Evolutionary conservation across 768 basidiomycete species (phyloP).

Genomic region (Lentinula lateritia): DNA sequence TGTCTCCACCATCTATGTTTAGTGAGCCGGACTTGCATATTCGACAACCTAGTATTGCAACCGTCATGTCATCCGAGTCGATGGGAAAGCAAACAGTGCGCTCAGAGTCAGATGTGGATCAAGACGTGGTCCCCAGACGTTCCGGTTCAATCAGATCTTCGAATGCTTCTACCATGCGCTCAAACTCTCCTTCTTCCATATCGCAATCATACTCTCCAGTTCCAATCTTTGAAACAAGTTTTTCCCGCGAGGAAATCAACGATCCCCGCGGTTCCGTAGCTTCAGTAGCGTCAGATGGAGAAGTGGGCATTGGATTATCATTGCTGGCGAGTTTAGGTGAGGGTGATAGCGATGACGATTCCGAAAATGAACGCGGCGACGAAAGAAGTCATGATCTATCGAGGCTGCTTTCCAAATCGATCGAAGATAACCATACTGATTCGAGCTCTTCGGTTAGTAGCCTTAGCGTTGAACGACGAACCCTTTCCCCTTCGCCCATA

Average conservation of each 20-base stretch:
- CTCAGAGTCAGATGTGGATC: background rate
- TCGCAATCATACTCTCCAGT: background rate
- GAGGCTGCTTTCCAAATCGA: background rate
- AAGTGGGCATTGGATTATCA: slow-evolving; percentile 65
- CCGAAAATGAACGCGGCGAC: background rate
- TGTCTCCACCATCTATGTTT: slow-evolving; percentile 6
- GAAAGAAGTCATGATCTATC: background rate
- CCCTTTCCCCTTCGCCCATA: background rate
- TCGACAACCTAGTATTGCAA: background rate
- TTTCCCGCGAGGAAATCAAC: background rate
- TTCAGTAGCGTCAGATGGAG: slow-evolving; percentile 46
- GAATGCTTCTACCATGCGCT: background rate
- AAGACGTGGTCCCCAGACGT: background rate
- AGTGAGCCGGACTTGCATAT: background rate
- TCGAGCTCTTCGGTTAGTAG: background rate
- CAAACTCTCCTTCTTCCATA: slow-evolving; percentile 1
- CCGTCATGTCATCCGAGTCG: background rate
- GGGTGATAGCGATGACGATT: slow-evolving; percentile 11
- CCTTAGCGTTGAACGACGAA: background rate
- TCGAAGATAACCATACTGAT: background rate
- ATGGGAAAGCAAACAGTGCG: background rate
- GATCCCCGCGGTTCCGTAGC: slow-evolving; percentile 18
- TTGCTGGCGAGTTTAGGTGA: slow-evolving; percentile 31
- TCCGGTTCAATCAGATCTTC: background rate
- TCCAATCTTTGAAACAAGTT: background rate